phyloP scores from a whole-genome alignment of 2,329 filamentous ascomycete species.

The Pestalotiopsis sp. region DNA sequence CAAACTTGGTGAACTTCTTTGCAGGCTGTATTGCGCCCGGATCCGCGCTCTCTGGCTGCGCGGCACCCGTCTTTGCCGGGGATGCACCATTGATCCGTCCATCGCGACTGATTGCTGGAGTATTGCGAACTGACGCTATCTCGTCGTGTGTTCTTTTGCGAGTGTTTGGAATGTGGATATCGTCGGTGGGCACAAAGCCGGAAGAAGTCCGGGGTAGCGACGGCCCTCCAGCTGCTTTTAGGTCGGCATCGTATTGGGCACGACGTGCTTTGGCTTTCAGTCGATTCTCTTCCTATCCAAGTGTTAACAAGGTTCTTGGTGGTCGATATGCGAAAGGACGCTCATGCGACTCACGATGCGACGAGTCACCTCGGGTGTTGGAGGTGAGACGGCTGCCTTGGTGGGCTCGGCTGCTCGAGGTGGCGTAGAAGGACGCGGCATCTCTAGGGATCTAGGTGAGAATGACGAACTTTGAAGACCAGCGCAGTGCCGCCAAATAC shows the following conservation, averaged over 20 bases:
- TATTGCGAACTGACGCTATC: slow-evolving; percentile 52
- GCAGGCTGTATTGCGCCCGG: slow-evolving; percentile 67
- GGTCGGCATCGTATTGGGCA: slow-evolving; percentile 70
- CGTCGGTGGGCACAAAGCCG: slow-evolving; percentile 71
- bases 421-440: slow-evolving; percentile 53
- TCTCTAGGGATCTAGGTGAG: slow-evolving; percentile 23
- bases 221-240: slow-evolving; percentile 46
- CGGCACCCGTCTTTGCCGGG: slow-evolving; percentile 38
- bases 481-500: background rate
- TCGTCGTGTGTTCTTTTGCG: slow-evolving; percentile 73
- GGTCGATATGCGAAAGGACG: background rate
- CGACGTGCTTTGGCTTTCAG: slow-evolving; percentile 87
- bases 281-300: slow-evolving; percentile 76
- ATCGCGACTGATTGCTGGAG: slow-evolving; percentile 68
- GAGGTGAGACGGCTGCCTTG: slow-evolving; percentile 43
- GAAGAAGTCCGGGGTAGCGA: slow-evolving; percentile 56
- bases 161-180: slow-evolving; percentile 59
- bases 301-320: slow-evolving; percentile 16
- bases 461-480: background rate
- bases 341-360: slow-evolving; percentile 50
- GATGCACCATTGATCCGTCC: slow-evolving; percentile 51
- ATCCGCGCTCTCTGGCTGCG: slow-evolving; percentile 20
- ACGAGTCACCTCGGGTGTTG: slow-evolving; percentile 56
- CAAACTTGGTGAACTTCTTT: slow-evolving; percentile 88
- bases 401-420: slow-evolving; percentile 35